Conservation (phyloP, 2,329 filamentous ascomycete species). For the Trichothecium sympodiale region DNA sequence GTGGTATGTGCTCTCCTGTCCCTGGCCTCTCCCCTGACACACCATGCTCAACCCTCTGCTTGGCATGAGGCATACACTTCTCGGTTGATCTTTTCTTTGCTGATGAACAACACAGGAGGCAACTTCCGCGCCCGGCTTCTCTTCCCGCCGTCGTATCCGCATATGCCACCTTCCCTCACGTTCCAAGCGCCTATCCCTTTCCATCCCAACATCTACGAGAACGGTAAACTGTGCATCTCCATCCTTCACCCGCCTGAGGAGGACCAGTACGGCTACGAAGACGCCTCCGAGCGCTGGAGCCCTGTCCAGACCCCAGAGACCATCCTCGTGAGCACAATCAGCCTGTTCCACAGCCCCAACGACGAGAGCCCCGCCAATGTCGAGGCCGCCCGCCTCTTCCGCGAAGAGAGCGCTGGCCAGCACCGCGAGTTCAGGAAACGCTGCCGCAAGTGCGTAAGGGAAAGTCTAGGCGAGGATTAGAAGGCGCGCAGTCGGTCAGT, state of each 20-base stretch:
- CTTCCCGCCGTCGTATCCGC: constrained; percentile 81
- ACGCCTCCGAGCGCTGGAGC: constrained; percentile 80
- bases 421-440: constrained; percentile 65
- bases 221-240: constrained; percentile 87
- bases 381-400: constrained; percentile 80
- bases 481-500: no score
- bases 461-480: constrained; percentile 53
- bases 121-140: constrained; percentile 79
- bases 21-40: not conserved
- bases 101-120: constrained; percentile 47
- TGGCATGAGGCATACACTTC: no score
- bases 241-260: constrained; percentile 94
- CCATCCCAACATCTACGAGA: constrained; percentile 88
- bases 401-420: constrained; percentile 57
- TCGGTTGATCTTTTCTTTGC: constrained; percentile 6
- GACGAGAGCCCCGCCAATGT: constrained; percentile 93
- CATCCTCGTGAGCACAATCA: constrained; percentile 85
- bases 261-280: constrained; percentile 89
- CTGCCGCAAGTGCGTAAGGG: constrained; percentile 68
- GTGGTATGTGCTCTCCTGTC: constrained; percentile 46
- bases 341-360: constrained; percentile 84
- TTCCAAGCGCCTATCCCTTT: constrained; percentile 77
- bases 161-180: constrained; percentile 76
- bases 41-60: not conserved
- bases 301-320: constrained; percentile 94